phyloP scores from a whole-genome alignment of 2,329 filamentous ascomycete species.

The Talaromyces albobiverticillius region DNA sequence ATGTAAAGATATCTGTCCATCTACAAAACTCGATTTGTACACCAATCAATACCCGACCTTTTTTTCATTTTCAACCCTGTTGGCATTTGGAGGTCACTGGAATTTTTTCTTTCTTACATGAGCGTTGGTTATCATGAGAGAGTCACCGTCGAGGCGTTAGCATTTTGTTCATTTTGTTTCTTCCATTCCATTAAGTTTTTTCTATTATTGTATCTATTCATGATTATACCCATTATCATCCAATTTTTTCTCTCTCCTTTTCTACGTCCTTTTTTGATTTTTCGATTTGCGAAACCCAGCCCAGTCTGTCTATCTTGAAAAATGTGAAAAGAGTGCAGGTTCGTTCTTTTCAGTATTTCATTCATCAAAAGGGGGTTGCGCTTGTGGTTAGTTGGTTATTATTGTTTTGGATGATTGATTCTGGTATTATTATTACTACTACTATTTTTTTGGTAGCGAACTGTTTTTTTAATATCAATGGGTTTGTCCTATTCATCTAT shows the following conservation, averaged over 20 bases:
- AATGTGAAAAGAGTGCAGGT: too few species aligned
- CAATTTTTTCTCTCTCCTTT: not conserved
- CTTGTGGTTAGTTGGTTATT: too few species aligned
- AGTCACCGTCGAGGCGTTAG: constrained; percentile 9
- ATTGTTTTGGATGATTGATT: too few species aligned
- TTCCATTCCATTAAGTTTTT: not conserved
- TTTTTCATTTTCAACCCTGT: not conserved
- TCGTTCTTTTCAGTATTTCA: too few species aligned
- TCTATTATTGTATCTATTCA: constrained; percentile 9
- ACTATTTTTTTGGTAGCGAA: too few species aligned
- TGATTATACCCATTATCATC: constrained; percentile 12
- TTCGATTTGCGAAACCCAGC: not conserved
- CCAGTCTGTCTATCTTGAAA: not conserved
- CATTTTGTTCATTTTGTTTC: constrained; percentile 1
- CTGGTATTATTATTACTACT: too few species aligned
- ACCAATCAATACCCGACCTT: too few species aligned
- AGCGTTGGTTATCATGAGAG: constrained; percentile 14
- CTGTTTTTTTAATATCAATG: too few species aligned
- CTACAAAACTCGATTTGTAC: too few species aligned
- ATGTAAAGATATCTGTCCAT: constrained; percentile 34
- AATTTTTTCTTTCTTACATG: constrained; percentile 9
- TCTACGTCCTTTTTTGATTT: not conserved
- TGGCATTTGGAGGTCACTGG: not conserved
- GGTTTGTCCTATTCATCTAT: too few species aligned
- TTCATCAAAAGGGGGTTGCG: too few species aligned